A percentile compares a stretch with the other conserved stretches of the same genome.
phyloP scores from a whole-genome alignment of 805 yeast species.

The Sugiyamaella smithiae region DNA sequence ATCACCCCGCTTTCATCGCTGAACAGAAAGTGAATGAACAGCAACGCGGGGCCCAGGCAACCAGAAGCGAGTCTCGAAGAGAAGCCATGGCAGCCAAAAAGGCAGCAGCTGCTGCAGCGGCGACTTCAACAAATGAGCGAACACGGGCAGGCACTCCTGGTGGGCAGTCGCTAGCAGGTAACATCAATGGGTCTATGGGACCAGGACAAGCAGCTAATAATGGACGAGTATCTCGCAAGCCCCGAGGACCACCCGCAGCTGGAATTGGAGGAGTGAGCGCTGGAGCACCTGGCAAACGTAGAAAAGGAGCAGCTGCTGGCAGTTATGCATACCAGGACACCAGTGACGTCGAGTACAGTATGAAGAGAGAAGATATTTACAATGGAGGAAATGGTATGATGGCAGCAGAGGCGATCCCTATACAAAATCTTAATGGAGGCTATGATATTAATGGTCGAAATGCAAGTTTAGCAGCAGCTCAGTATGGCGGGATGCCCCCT shows the following conservation, averaged over 20 bases:
- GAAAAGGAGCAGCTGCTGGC: not conserved
- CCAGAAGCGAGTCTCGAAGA: constrained; percentile 79
- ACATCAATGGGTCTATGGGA: not conserved
- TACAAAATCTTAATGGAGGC: no score
- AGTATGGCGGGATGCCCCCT: no score
- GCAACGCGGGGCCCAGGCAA: constrained; percentile 64
- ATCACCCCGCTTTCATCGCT: constrained; percentile 86
- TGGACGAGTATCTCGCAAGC: constrained; percentile 1
- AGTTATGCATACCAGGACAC: constrained; percentile 7
- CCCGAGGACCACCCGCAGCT: not conserved
- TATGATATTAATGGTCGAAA: no score
- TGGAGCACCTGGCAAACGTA: constrained; percentile 1
- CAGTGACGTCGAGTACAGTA: constrained; percentile 6
- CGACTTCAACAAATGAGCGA: constrained; percentile 16
- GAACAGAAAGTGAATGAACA: constrained; percentile 45
- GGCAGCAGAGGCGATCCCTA: no score
- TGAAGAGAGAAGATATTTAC: constrained; percentile 5
- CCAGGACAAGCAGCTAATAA: no score
- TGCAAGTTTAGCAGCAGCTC: no score
- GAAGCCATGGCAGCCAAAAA: constrained; percentile 91
- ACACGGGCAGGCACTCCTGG: constrained; percentile 1
- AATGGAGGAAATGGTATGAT: constrained; percentile 11
- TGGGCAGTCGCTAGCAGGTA: not conserved
- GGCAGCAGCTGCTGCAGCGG: constrained; percentile 44
- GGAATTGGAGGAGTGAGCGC: not conserved